phyloP scores from a whole-genome alignment of 768 basidiomycete genomes.

The Pleurotus platypus region DNA sequence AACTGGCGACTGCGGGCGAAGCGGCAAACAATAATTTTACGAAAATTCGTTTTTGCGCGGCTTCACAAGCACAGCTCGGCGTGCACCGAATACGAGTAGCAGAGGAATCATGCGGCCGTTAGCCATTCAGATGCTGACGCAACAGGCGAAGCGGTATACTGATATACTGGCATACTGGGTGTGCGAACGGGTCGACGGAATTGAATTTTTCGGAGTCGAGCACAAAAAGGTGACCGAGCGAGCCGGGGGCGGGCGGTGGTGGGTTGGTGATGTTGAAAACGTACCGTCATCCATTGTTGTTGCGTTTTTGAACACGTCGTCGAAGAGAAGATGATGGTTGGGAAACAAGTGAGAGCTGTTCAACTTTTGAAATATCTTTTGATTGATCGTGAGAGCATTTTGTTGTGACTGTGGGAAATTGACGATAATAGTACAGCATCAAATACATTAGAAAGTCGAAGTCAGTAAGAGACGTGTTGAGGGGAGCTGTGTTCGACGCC shows the following conservation, averaged over 20 bases:
- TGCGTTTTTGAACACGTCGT: not conserved
- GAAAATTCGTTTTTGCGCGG: too few species aligned
- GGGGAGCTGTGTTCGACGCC: not conserved
- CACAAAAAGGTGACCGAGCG: too few species aligned
- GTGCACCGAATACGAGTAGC: too few species aligned
- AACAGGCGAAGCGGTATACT: too few species aligned
- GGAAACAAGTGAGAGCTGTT: not conserved
- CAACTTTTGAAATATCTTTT: not conserved
- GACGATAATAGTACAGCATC: not conserved
- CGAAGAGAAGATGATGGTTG: not conserved
- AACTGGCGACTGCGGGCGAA: too few species aligned
- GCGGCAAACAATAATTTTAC: too few species aligned
- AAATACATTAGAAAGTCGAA: not conserved
- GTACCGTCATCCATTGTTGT: not conserved
- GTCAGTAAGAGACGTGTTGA: not conserved
- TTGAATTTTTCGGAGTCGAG: constrained; percentile 10
- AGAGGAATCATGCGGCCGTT: too few species aligned
- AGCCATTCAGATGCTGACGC: too few species aligned
- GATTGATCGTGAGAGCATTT: too few species aligned
- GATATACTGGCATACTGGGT: too few species aligned
- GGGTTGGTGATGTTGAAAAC: not conserved
- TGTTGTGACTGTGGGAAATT: too few species aligned
- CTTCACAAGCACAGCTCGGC: too few species aligned
- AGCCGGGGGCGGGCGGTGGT: not conserved
- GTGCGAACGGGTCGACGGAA: constrained; percentile 6